These are phyloP conservation scores for Tylopilus rubrobrunneus DNA, from an alignment of 768 basidiomycete species.

Conservation along the genomic window DNA sequence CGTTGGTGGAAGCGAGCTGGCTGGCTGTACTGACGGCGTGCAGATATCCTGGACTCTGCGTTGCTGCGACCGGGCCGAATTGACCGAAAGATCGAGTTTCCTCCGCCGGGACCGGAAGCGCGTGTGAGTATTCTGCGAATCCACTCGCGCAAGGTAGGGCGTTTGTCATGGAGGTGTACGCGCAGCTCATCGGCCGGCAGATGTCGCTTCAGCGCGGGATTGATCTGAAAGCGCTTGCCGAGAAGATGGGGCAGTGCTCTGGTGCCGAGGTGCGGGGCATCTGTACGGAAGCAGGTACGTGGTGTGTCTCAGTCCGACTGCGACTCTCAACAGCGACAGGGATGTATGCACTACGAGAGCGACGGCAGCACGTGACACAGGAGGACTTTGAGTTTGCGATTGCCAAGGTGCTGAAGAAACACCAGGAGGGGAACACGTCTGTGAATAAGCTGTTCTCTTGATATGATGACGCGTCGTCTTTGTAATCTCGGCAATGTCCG, in stretches of 20 bases:
- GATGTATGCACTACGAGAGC: slow-evolving; percentile 95
- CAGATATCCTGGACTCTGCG: slow-evolving; percentile 93
- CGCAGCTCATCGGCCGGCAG: slow-evolving; percentile 34
- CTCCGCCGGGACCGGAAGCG: slow-evolving; percentile 95
- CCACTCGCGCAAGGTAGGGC: slow-evolving; percentile 83
- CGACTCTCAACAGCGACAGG: slow-evolving; percentile 38
- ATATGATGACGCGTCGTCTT: slow-evolving; percentile 17
- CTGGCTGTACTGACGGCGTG: slow-evolving; percentile 1
- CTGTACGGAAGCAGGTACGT: slow-evolving; percentile 89
- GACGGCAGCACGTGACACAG: slow-evolving; percentile 95
- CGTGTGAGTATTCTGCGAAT: slow-evolving; percentile 96
- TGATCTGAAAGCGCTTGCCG: slow-evolving; percentile 91
- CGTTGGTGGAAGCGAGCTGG: background rate
- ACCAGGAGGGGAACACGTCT: slow-evolving; percentile 91
- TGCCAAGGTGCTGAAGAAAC: slow-evolving; percentile 96
- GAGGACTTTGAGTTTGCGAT: slow-evolving; percentile 99
- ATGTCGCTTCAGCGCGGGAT: slow-evolving; percentile 99
- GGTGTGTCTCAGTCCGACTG: background rate
- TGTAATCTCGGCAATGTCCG: slow-evolving; percentile 16
- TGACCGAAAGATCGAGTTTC: slow-evolving; percentile 97
- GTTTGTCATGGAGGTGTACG: fast-evolving
- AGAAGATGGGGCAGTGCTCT: slow-evolving; percentile 99
- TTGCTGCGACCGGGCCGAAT: slow-evolving; percentile 93
- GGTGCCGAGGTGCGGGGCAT: slow-evolving; percentile 98
- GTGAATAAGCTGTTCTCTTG: slow-evolving; percentile 88